Evolutionary conservation across 2,329 filamentous ascomycete genomes (phyloP).

Genomic region (Sporothrix mexicana): DNA sequence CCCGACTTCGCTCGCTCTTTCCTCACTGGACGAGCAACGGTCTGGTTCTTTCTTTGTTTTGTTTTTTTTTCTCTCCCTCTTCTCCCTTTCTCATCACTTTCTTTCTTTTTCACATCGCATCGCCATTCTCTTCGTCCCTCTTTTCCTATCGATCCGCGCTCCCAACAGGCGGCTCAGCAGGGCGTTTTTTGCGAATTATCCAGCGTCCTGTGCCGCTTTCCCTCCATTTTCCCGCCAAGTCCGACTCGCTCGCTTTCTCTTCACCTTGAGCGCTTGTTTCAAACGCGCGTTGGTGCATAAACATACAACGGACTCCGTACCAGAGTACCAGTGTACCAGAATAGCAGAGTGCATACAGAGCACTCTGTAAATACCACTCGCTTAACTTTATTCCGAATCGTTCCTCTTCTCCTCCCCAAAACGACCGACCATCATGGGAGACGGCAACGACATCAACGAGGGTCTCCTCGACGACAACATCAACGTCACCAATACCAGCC

Average conservation of each 20-base stretch:
- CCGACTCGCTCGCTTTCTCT: not conserved
- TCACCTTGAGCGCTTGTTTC: not conserved
- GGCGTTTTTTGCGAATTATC: conserved; percentile 1
- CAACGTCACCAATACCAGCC: not conserved
- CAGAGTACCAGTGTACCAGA: not conserved
- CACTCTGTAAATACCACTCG: not conserved
- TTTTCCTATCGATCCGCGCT: not conserved
- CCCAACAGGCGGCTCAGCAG: not conserved
- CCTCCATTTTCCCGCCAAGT: not conserved
- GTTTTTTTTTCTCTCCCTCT: too few species aligned
- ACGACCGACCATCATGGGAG: conserved; percentile 24
- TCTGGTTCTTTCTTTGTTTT: not conserved
- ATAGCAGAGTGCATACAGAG: not conserved
- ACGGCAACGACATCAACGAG: conserved; percentile 17
- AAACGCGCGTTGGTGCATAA: not conserved
- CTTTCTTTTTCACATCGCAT: not conserved
- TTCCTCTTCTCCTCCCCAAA: not conserved
- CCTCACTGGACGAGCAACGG: not conserved
- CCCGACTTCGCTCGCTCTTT: conserved; percentile 9
- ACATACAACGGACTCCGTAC: not conserved
- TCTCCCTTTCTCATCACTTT: not conserved
- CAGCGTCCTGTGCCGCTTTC: conserved; percentile 20
- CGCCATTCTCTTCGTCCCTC: not conserved
- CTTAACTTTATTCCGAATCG: not conserved
- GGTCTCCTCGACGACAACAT: conserved; percentile 21